These are phyloP conservation scores for Chlorella variabilis DNA, from an alignment of 163 green algal genomes.

Conservation along the genomic window DNA sequence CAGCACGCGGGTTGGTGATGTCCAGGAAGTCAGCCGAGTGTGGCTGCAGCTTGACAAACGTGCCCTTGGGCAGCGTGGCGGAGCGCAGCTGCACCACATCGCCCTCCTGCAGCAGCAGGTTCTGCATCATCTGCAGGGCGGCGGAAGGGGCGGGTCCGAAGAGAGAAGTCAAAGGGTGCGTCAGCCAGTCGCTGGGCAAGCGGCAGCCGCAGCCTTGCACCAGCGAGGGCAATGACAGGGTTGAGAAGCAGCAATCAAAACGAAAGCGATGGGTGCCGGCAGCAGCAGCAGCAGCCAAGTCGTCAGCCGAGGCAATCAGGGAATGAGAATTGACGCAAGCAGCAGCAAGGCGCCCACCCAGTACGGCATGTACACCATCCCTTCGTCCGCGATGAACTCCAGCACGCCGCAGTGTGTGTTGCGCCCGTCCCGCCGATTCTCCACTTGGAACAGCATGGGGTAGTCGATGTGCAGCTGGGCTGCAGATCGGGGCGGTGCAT, in stretches of 20 bases:
- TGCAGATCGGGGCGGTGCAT: constrained; percentile 54
- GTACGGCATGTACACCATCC: constrained; percentile 96
- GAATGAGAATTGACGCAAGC: no score
- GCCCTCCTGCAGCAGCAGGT: constrained; percentile 92
- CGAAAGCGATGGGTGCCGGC: no score
- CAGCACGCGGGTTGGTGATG: constrained; percentile 97
- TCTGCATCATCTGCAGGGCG: constrained; percentile 95
- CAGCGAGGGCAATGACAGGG: no score
- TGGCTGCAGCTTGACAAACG: constrained; percentile 95
- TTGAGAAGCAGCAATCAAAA: no score
- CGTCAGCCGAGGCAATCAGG: no score
- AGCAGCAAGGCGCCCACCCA: constrained; percentile 92
- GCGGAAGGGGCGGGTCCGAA: neutral
- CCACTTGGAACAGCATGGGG: constrained; percentile 98
- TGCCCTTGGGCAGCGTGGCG: constrained; percentile 92
- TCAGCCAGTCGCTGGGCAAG: no score
- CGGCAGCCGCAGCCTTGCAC: no score
- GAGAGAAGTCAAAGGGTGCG: no score
- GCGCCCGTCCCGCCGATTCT: constrained; percentile 70
- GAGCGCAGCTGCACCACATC: constrained; percentile 88
- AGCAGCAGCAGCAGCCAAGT: neutral
- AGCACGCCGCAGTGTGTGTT: constrained; percentile 97
- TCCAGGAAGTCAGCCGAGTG: constrained; percentile 98
- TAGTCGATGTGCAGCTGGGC: constrained; percentile 97
- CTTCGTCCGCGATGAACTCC: constrained; percentile 99